Base-by-base conservation (phyloP, 2,329 filamentous ascomycete genomes). In the Chrysoporthe deuterocubensis region DNA sequence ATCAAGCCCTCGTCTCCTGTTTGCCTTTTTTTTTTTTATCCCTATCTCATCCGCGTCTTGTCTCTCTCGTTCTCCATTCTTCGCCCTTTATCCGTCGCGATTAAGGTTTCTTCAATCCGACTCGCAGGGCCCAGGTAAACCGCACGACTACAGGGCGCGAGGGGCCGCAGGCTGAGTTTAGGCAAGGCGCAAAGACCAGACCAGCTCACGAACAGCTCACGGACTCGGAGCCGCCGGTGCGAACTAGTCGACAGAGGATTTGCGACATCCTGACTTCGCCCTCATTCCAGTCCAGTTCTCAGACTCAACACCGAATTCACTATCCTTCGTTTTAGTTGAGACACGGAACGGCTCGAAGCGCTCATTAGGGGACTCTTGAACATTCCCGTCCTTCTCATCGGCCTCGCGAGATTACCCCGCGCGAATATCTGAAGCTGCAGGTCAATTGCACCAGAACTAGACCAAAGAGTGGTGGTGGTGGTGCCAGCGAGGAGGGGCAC, bases 401-500 rank as follows among this genome's bases (percentile, higher is more conserved):
- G 50, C 21, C 50, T 6, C 21, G 16, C 50, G 13, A 54, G 50
- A 54, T 54, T 44, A 34, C 48, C 32, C 37, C 57, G 57, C 57
- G 16, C 57, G 32, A 26, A 26, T n/a, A 42, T 13, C 7, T 60
- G 16, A 43, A 40, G 14, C 34, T 57, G 34, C 34, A 57, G 32
- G 9, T 13, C 21, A 14, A 3, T 18, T 21, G 34, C 34, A 32
- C 54, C 9, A 57, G 54, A 40, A 40, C 54, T 57, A 57, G 54
- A 37, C 34, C 54, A 57, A 32, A 37, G 18, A 18, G 32, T 40
- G 54, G 34, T 50, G 43, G 56, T 67, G 67, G 59, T 64, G 65
- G 67, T 64, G 67, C 50, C 57, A 69, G 61, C 48, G 60, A 63
- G 67, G 66, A 64, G 67, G 67, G 67, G 48, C 59, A 50, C 67